Percentiles rank a stretch among this genome's conserved stretches.
phyloP scores from a whole-genome alignment of 257 asterid genomes.

The Echium plantagineum region DNA sequence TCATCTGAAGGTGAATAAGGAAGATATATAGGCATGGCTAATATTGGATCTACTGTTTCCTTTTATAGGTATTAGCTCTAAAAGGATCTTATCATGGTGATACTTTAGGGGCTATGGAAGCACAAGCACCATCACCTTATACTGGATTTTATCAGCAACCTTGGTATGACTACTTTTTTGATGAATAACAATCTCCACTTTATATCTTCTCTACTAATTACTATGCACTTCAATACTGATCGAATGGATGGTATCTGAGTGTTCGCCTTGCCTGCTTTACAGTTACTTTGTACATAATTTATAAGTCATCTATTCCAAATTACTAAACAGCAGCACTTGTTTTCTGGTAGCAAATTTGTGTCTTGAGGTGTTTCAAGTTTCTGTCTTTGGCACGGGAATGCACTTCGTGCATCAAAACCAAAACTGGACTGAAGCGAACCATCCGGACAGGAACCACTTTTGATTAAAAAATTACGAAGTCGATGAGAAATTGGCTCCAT shows the following conservation, averaged over 20 bases:
- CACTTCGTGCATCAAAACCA: too few species aligned
- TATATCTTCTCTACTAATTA: background rate
- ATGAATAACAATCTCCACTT: background rate
- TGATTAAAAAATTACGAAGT: too few species aligned
- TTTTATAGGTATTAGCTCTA: slow-evolving; percentile 74
- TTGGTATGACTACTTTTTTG: slow-evolving; percentile 43
- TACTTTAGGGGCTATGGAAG: slow-evolving; percentile 99
- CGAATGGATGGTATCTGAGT: background rate
- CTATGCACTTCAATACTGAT: background rate
- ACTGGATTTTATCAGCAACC: slow-evolving; percentile 98
- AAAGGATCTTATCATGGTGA: slow-evolving; percentile 98
- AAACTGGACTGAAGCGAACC: too few species aligned
- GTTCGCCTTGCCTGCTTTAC: too few species aligned
- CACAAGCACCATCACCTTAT: slow-evolving; percentile 93
- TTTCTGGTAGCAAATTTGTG: too few species aligned
- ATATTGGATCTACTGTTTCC: slow-evolving; percentile 10
- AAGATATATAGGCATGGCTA: slow-evolving; percentile 4
- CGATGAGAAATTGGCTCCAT: too few species aligned
- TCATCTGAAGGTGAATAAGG: background rate
- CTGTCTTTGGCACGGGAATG: too few species aligned
- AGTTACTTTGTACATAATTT: too few species aligned
- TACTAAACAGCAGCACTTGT: too few species aligned
- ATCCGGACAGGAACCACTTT: too few species aligned
- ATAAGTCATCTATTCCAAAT: too few species aligned
- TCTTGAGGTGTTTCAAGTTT: too few species aligned